phyloP scores from a whole-genome alignment of 352 stramenopile genomes.

The Thraustochytrium sp. region DNA sequence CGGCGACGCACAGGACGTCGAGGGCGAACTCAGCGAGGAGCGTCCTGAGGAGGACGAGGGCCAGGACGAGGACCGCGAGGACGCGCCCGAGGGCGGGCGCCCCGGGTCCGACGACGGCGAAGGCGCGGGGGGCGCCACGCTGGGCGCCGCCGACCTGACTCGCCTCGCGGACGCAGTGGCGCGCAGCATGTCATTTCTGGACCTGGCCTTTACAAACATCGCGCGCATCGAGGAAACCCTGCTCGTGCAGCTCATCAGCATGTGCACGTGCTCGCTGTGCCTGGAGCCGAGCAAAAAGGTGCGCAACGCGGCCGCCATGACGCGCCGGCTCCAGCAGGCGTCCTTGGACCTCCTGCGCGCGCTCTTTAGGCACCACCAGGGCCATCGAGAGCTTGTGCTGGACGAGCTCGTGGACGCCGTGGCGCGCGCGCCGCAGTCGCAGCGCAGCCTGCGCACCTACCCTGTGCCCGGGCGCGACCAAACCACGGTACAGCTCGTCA shows the following conservation, averaged over 20 bases:
- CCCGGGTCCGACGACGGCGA: background rate
- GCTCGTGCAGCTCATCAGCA: background rate
- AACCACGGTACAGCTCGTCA: background rate
- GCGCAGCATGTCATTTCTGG: background rate
- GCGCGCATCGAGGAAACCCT: conserved; percentile 10
- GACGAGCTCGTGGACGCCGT: conserved; percentile 28
- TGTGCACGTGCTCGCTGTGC: background rate
- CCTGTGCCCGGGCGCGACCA: background rate
- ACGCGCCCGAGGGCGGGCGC: background rate
- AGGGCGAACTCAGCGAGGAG: background rate
- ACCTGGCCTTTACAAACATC: background rate
- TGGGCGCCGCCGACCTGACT: background rate
- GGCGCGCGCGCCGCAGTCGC: background rate
- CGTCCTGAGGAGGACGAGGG: background rate
- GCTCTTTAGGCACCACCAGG: background rate
- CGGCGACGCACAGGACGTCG: background rate
- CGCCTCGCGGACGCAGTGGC: background rate
- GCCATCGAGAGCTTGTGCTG: background rate
- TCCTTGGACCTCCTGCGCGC: conserved; percentile 14
- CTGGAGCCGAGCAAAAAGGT: background rate
- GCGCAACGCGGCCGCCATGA: background rate
- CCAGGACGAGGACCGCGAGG: background rate
- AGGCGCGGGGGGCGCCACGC: background rate
- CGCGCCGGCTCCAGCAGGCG: background rate
- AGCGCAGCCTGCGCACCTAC: background rate